A percentile compares a stretch with the other conserved stretches of the same genome.
phyloP scores from a whole-genome alignment of 2,329 filamentous ascomycete species.

The Diplodia intermedia region DNA sequence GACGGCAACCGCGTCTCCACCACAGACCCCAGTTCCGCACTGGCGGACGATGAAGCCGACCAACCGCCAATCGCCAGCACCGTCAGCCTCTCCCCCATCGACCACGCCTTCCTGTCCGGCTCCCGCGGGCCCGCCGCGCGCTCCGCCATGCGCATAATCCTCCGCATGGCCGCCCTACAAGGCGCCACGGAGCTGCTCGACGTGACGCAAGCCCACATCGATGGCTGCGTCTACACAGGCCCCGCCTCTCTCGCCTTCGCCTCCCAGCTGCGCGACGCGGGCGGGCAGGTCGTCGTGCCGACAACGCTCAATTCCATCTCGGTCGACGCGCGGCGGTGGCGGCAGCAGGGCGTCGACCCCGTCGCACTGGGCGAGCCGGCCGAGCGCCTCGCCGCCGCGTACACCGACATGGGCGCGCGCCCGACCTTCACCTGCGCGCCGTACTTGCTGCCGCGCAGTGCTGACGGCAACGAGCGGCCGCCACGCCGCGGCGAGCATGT shows the following conservation, averaged over 20 bases:
- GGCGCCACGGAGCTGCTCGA: conserved; percentile 46
- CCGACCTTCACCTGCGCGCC: conserved; percentile 56
- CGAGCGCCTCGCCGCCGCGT: conserved; percentile 47
- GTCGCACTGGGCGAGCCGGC: conserved; percentile 41
- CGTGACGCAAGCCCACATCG: conserved; percentile 53
- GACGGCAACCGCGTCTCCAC: neutral
- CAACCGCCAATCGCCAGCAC: neutral
- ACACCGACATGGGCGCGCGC: conserved; percentile 51
- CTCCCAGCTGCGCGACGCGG: neutral
- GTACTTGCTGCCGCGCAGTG: conserved; percentile 44
- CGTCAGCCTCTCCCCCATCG: conserved; percentile 39
- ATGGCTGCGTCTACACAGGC: conserved; percentile 50
- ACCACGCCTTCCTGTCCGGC: conserved; percentile 1
- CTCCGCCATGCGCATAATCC: conserved; percentile 50
- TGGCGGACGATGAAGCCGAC: neutral
- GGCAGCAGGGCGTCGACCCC: conserved; percentile 45
- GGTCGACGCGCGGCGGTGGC: conserved; percentile 53
- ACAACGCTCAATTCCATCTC: conserved; percentile 54
- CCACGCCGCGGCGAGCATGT: conserved; percentile 49
- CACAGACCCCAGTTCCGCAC: neutral
- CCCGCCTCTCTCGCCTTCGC: neutral
- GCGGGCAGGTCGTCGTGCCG: neutral
- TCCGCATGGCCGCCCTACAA: conserved; percentile 48
- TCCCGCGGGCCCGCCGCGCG: conserved; percentile 45
- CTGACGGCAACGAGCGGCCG: conserved; percentile 32